Base-by-base conservation (phyloP, 108 stramenopile genomes). In the Epithemia pelagica region DNA sequence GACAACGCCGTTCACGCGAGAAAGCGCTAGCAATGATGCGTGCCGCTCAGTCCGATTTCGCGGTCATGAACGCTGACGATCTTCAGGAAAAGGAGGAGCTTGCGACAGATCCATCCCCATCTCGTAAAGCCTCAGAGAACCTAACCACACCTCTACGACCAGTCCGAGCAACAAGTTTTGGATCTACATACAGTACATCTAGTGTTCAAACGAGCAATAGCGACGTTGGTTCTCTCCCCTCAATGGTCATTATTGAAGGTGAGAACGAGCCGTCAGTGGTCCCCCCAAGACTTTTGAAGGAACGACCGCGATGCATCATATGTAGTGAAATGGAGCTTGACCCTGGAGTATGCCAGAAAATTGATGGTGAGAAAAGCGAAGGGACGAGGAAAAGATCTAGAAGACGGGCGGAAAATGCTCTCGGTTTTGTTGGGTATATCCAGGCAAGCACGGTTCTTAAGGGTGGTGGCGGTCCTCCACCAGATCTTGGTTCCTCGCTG, bases 391-490 rank as follows among this genome's bases (percentile, higher is more conserved):
- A 80, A 37, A 74, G 76, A 30, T 61, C 76, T 61, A 69, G 70
- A 30, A 67, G 74, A 66, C 67, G 77, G 61, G 71, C 59, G 19
- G 65, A 81, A 26, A 85, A 77, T 55, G 83, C 81, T 19, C 82
- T 92, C 59, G 88, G 84, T 32, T 90, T 89, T 79, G 88, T 88
- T 30, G 88, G 88, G 25, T 89, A 85, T 63, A 73, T 78, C 28
- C 89, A 90, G 64, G 80, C 92, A 24, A 90, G 89, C 64, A 87
- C 82, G 26, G 88, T 94, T 1, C 66, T 83, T 58, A 89, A 87
- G 62, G 92, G 92, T 52, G 89, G 85, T 20, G 86, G 86, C 29
- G 83, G 80, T n/a, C 74, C 76, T 24, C 77, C 82, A 23, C 31
- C 82, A 32, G 61, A 61, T 29, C 31, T 62, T 33, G 29, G 61